Evolutionary conservation across 2,329 filamentous ascomycete species (phyloP), one percentile per base, ranked within the genome.

Genomic region (Penicillium hesseltinei): DNA sequence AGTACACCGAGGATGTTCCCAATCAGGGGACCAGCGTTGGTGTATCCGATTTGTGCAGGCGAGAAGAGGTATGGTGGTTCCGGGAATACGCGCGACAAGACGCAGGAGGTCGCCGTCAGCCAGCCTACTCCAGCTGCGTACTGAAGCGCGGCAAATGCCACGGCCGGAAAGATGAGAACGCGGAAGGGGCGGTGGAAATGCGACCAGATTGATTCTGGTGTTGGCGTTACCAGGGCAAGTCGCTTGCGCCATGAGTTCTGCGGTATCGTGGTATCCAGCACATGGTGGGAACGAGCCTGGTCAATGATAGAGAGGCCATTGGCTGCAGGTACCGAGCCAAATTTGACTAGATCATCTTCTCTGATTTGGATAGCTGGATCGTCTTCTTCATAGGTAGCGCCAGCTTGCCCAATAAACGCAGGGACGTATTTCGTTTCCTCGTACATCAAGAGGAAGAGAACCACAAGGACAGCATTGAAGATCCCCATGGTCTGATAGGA

Each of bases 1-100:
- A 78, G 27, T 1, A 67, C 66, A 0, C 77, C 77, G 11, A 79
- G 61, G 0, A 77, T 38, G 11, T 74, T 76, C 0, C 78, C 77
- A 1, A 79, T 62, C 2, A 77, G 73, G 0, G 75, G 74, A 0
- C 67, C 69, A 23, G 70, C 25, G 43, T 68, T 70, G 67, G 73
- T 69, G 23, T 67, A 70, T 0, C 72, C 73, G 13, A 75, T 63
- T 25, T 73, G 67, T 17, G 66, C 64, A 0, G 72, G 60, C 1
- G 55, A 68, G 54, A 75, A 75, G 2, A 61, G 54, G 40, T 75
- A 75, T 2, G 72, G 72, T 1, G 70, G 67, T 15, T 65, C 50
- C 0, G 75, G 68, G 29, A 78, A 77, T 33, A 74, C 61, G 11
- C 75, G 69, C 0, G 76, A 70, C 0, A 71, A 62, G 0, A 75